A percentile compares a stretch with the other conserved stretches of the same genome.
Evolutionary conservation across 257 asterid species (phyloP).

Genomic region (Schizonepeta tenuifolia): DNA sequence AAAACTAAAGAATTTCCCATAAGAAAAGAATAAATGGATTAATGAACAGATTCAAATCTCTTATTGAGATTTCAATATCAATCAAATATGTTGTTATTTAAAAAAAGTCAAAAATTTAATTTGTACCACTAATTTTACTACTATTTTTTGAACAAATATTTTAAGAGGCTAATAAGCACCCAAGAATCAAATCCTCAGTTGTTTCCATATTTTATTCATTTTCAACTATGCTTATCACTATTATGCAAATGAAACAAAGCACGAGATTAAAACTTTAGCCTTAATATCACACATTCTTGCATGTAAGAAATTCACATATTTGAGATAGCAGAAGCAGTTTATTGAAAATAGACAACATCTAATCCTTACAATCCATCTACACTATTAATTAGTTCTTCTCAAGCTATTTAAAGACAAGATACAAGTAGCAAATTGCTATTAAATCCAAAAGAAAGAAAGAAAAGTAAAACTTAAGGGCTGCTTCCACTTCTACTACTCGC

Average conservation of each 20-base stretch:
- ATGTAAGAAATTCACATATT: not conserved
- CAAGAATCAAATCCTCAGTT: no score
- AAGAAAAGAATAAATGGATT: no score
- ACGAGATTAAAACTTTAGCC: not conserved
- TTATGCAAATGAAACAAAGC: not conserved
- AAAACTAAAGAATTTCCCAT: no score
- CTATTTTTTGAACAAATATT: no score
- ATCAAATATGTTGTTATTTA: no score
- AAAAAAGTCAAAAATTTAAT: no score
- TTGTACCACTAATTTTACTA: no score
- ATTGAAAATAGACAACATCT: slow-evolving; percentile 48
- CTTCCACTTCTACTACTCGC: slow-evolving; percentile 47
- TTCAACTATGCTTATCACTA: not conserved
- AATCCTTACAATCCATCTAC: slow-evolving; percentile 39
- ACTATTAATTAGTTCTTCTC: slow-evolving; percentile 40
- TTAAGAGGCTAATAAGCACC: no score
- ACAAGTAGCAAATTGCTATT: slow-evolving; percentile 28
- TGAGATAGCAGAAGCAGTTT: slow-evolving; percentile 33
- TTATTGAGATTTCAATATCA: no score
- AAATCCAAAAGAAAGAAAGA: slow-evolving; percentile 10
- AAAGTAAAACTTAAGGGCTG: slow-evolving; percentile 31
- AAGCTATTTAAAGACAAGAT: slow-evolving; percentile 35
- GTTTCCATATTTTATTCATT: no score
- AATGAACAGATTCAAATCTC: no score
- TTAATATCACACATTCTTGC: not conserved